Conservation (phyloP, 805 yeast species). For the Tetrapisispora fleetii region DNA sequence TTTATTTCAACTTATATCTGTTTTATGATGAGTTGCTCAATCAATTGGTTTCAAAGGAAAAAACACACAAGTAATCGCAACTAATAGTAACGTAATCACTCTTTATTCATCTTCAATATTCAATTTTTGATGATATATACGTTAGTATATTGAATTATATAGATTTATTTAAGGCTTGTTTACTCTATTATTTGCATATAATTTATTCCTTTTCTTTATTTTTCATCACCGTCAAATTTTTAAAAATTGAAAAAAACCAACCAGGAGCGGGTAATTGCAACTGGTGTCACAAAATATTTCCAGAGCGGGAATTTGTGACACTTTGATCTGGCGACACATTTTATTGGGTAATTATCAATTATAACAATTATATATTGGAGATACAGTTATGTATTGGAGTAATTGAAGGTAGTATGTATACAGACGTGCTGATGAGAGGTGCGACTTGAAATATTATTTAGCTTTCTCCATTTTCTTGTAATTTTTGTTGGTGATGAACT, state of each 20-base stretch:
- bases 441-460: not conserved
- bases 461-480: constrained; percentile 12
- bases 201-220: no score
- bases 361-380: no score
- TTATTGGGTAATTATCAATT: no score
- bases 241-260: no score
- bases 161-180: not conserved
- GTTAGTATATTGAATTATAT: no score
- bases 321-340: no score
- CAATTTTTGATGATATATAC: no score
- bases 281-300: not conserved
- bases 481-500: constrained; percentile 23
- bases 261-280: not conserved
- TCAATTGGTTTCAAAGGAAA: not conserved
- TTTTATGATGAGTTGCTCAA: no score
- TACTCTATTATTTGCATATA: not conserved
- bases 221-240: not conserved
- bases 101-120: not conserved
- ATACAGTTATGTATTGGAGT: no score
- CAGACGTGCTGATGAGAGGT: no score
- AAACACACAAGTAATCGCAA: not conserved
- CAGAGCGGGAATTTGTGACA: not conserved
- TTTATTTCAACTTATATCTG: no score
- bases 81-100: not conserved
- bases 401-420: no score